These are phyloP conservation scores for Cylindrotheca closterium DNA, from an alignment of 108 stramenopile species.

Conservation along the genomic window DNA sequence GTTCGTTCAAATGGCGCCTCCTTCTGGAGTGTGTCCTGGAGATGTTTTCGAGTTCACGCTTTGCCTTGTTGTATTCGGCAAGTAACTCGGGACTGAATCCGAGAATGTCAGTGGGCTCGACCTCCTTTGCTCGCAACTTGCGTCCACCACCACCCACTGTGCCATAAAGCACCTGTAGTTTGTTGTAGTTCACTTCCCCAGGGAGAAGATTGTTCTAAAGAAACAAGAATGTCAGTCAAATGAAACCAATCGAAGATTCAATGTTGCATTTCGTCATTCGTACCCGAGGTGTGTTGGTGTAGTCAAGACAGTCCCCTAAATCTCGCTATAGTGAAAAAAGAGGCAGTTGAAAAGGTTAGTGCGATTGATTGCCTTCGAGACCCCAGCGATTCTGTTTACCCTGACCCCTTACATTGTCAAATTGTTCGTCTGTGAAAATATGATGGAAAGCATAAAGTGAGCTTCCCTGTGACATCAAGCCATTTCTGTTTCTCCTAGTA, in stretches of 20 bases:
- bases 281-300: conserved; percentile 48
- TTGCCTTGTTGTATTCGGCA: not conserved
- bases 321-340: conserved; percentile 11
- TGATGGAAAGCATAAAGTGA: no score
- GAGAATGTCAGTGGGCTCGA: no score
- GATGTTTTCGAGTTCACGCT: not conserved
- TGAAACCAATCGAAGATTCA: no score
- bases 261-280: no score
- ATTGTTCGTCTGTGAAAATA: conserved; percentile 73
- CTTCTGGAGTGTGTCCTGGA: not conserved
- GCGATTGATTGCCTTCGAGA: no score
- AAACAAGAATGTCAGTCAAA: no score
- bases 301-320: conserved; percentile 75
- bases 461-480: no score
- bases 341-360: no score
- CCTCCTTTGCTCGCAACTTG: not conserved
- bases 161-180: conserved; percentile 30
- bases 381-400: not conserved
- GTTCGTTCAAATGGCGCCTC: not conserved
- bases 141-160: conserved; percentile 2
- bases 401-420: conserved; percentile 41
- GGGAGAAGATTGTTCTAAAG: conserved; percentile 43
- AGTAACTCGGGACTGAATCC: not conserved
- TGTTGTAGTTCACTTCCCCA: conserved; percentile 46
- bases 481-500: no score